Conservation (phyloP, 768 basidiomycete genomes). For the Butyriboletus loyo region DNA sequence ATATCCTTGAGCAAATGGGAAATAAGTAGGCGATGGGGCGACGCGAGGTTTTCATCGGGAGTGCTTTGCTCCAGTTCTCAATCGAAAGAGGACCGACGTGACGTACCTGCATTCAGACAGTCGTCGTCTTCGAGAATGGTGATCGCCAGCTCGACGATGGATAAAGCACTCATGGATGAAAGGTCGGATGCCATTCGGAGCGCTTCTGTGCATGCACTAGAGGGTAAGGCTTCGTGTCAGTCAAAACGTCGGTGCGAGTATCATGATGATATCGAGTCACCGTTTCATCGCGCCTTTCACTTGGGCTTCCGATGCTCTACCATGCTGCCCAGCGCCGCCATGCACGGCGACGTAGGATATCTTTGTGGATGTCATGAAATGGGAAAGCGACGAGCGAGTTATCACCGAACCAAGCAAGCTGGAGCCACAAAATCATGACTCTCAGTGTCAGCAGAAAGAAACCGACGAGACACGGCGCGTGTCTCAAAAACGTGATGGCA, state of each 20-base stretch:
- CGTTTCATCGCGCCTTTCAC: conserved; percentile 55
- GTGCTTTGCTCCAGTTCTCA: neutral
- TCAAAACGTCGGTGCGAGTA: neutral
- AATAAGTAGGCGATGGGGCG: neutral
- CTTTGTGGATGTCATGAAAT: conserved; percentile 14
- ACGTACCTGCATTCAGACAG: conserved; percentile 64
- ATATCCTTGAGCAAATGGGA: conserved; percentile 56
- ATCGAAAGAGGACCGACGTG: neutral
- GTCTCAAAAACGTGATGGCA: conserved; percentile 16
- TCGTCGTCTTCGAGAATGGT: conserved; percentile 61
- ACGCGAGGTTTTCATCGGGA: neutral
- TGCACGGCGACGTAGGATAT: conserved; percentile 59
- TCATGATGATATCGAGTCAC: conserved; percentile 34
- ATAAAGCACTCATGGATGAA: conserved; percentile 32
- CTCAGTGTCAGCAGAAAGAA: too few species aligned
- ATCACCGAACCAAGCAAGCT: neutral
- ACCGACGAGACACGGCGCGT: neutral
- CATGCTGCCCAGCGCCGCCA: conserved; percentile 75
- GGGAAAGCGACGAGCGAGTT: neutral
- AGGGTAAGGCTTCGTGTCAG: neutral
- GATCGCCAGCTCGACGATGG: conserved; percentile 55
- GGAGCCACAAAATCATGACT: too few species aligned
- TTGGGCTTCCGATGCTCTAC: conserved; percentile 42
- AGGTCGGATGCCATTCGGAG: conserved; percentile 22
- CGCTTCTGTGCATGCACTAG: conserved; percentile 53